phyloP scores from a whole-genome alignment of 352 stramenopile species.

The Pythium phragmiticola region DNA sequence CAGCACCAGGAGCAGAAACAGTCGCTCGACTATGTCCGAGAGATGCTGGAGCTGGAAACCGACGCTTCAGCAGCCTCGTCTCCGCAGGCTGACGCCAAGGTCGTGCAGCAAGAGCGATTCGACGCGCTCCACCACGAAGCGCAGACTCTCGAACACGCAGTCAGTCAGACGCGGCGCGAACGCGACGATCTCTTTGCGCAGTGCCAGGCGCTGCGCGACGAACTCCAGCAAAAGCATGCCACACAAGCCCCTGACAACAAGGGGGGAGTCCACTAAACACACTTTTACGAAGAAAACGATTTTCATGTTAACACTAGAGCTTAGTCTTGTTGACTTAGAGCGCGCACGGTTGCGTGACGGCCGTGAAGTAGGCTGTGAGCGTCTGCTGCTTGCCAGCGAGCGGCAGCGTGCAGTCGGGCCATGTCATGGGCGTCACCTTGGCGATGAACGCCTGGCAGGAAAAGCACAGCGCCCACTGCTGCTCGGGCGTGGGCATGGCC shows the following conservation, averaged over 20 bases:
- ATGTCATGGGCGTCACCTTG: slow-evolving; percentile 21
- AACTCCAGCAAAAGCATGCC: slow-evolving; percentile 29
- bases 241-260: neutral
- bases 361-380: slow-evolving; percentile 20
- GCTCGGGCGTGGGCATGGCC: slow-evolving; percentile 11
- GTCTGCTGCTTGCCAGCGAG: slow-evolving; percentile 21
- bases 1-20: slow-evolving; percentile 66
- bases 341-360: slow-evolving; percentile 13
- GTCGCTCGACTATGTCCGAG: slow-evolving; percentile 57
- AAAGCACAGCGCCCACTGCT: slow-evolving; percentile 17
- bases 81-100: slow-evolving; percentile 12
- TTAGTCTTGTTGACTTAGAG: slow-evolving; percentile 6
- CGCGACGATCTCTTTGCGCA: slow-evolving; percentile 63
- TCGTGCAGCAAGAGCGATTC: slow-evolving; percentile 11
- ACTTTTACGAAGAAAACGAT: neutral
- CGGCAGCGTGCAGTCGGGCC: slow-evolving; percentile 20
- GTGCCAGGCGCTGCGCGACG: slow-evolving; percentile 54
- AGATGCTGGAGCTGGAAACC: slow-evolving; percentile 54
- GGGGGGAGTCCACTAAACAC: too few relatives aligned
- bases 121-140: slow-evolving; percentile 35
- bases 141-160: slow-evolving; percentile 25
- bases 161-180: slow-evolving; percentile 43
- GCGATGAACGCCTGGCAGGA: slow-evolving; percentile 17
- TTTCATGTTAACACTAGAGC: neutral
- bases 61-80: slow-evolving; percentile 20